Conservation (phyloP, 1,139 yeast species). For the Pichia sp. region DNA sequence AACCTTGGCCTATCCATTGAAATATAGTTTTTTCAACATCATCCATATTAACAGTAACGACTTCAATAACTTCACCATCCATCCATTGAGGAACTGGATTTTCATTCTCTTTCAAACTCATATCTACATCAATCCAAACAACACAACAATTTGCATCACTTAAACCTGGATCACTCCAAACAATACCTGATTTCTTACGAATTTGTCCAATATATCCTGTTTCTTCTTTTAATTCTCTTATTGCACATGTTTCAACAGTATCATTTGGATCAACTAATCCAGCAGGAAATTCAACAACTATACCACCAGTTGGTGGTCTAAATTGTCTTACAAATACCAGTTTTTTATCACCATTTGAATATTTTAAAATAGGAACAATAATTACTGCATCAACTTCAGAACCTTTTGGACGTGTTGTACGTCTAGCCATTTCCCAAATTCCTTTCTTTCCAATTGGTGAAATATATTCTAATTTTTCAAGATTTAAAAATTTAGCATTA, state of each 20-base stretch:
- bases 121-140: slow-evolving; percentile 74
- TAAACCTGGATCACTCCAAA: slow-evolving; percentile 90
- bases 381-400: slow-evolving; percentile 84
- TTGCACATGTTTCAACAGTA: slow-evolving; percentile 69
- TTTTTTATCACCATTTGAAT: slow-evolving; percentile 35
- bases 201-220: slow-evolving; percentile 80
- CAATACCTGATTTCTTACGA: slow-evolving; percentile 39
- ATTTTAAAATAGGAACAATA: slow-evolving; percentile 60
- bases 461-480: slow-evolving; percentile 56
- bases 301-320: slow-evolving; percentile 85
- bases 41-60: slow-evolving; percentile 61
- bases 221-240: slow-evolving; percentile 83
- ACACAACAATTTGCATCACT: slow-evolving; percentile 83
- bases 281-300: slow-evolving; percentile 91
- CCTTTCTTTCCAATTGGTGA: slow-evolving; percentile 64
- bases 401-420: slow-evolving; percentile 69
- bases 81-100: slow-evolving; percentile 72
- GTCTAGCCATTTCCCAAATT: slow-evolving; percentile 88
- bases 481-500: slow-evolving; percentile 55
- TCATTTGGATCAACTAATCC: slow-evolving; percentile 88
- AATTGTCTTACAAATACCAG: slow-evolving; percentile 80
- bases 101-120: slow-evolving; percentile 54
- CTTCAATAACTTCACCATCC: slow-evolving; percentile 84
- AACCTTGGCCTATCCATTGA: slow-evolving; percentile 55
- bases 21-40: slow-evolving; percentile 51